Evolutionary conservation across 2,329 filamentous ascomycete genomes (phyloP), one percentile per base, ranked within the genome.

Genomic region (Claviceps pazoutovae): DNA sequence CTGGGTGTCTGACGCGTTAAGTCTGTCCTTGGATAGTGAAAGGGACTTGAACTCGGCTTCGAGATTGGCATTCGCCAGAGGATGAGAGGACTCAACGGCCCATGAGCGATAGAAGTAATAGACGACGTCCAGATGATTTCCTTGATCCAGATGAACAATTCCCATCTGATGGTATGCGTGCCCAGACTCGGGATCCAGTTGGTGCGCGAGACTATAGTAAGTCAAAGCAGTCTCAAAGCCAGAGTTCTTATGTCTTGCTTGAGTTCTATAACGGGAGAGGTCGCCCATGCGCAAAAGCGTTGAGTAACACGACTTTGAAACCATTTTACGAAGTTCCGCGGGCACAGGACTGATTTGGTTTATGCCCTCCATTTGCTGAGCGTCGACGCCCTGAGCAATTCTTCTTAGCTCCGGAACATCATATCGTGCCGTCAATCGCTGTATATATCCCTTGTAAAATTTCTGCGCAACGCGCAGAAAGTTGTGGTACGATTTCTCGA

Each of bases 61-160:
- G 48, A 98, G 74, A 61, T 97, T 97, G 17, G 74, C 71, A 53
- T 77, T 74, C 3, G 88, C 89, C 46, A 83, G 78, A 0, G 84
- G 83, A 61, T 93, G 83, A 4, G 89, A 88, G 42, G 83, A 74
- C 50, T 82, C 75, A 36, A 88, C 83, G 8, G 83, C 82, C 58
- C 93, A 76, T 16, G 90, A 84, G 56, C 90, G 83, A 63, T 95
- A 93, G 42, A 97, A 80, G 65, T 95, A 83, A 66, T 96, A 97
- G 34, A 94, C 84, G 9, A 88, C 83, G 55, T 88, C 81, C 49
- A 97, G 77, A 63, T 94, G 86, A 58, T 91, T 84, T 53, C 78
- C 79, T 59, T 90, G 81, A 50, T 85, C 83, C 47, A 88, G 77
- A 54, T 85, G 84, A 54, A 97, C 84, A 38, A 97, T 86, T 38